Evolutionary conservation across 176 grass and related monocot genomes (phyloP).

Genomic region (Carex myosuroides): DNA sequence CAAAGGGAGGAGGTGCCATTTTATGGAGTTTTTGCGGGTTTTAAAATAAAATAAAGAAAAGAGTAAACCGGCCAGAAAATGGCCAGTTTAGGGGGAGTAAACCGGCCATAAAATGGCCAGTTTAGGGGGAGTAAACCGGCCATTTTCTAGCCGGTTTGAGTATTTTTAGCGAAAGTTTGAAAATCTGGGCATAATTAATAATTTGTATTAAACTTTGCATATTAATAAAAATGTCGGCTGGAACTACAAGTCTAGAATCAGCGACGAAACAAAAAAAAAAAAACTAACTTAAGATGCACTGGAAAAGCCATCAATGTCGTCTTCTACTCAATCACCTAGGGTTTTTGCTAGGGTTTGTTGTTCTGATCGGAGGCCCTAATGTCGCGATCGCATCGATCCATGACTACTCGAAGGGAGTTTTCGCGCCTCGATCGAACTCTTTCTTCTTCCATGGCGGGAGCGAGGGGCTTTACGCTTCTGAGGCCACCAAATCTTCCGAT

Average conservation of each 20-base stretch:
- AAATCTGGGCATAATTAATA: too few species aligned
- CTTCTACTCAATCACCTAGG: constrained; percentile 21
- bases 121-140: too few species aligned
- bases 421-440: constrained; percentile 78
- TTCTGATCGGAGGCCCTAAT: constrained; percentile 27
- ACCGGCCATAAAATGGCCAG: too few species aligned
- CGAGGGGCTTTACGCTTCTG: constrained; percentile 90
- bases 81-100: too few species aligned
- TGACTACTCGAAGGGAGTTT: constrained; percentile 62
- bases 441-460: constrained; percentile 99
- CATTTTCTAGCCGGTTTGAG: too few species aligned
- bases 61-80: too few species aligned
- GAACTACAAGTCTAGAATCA: background rate
- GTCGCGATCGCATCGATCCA: constrained; percentile 66
- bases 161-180: too few species aligned
- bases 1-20: too few species aligned
- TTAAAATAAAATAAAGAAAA: too few species aligned
- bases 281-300: background rate
- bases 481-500: constrained; percentile 39
- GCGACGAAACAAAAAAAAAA: background rate
- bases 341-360: constrained; percentile 36
- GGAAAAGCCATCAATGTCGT: constrained; percentile 5
- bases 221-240: too few species aligned
- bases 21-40: too few species aligned
- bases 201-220: too few species aligned